Conservation (phyloP, 257 asterid species). For the Cruciata laevipes region DNA sequence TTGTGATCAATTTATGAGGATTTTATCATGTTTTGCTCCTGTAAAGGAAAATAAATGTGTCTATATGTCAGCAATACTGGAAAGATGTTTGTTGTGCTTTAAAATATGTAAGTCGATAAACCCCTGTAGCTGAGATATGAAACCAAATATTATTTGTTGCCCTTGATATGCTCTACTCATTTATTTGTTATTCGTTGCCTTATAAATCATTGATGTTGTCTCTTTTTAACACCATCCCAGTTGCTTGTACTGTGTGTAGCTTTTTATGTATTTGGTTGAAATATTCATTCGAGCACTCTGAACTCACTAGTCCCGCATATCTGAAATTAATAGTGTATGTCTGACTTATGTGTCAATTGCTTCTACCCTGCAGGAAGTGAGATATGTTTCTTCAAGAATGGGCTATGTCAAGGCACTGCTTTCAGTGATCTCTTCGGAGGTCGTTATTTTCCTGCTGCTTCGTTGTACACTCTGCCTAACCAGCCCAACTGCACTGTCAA, state of each 20-base stretch:
- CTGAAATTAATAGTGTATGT: not conserved
- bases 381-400: slow-evolving; percentile 82
- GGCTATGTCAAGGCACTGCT: slow-evolving; percentile 87
- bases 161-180: too few relatives aligned
- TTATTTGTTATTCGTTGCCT: too few relatives aligned
- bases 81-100: too few relatives aligned
- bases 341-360: not conserved
- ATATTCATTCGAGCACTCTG: not conserved
- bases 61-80: too few relatives aligned
- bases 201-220: too few relatives aligned
- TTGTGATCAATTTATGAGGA: too few relatives aligned
- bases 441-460: slow-evolving; percentile 92
- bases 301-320: not conserved
- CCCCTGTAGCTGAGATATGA: too few relatives aligned
- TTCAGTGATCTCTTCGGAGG: slow-evolving; percentile 80
- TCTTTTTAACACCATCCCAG: not conserved
- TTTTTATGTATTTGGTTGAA: not conserved
- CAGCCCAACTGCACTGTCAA: slow-evolving; percentile 81
- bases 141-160: too few relatives aligned
- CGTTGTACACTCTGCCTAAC: slow-evolving; percentile 94
- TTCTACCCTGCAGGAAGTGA: slow-evolving; percentile 69
- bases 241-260: too few relatives aligned
- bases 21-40: too few relatives aligned
- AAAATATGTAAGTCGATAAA: too few relatives aligned
- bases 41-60: too few relatives aligned